phyloP scores from a whole-genome alignment of 2,329 filamentous ascomycete species.

The Aspergillus ruber region DNA sequence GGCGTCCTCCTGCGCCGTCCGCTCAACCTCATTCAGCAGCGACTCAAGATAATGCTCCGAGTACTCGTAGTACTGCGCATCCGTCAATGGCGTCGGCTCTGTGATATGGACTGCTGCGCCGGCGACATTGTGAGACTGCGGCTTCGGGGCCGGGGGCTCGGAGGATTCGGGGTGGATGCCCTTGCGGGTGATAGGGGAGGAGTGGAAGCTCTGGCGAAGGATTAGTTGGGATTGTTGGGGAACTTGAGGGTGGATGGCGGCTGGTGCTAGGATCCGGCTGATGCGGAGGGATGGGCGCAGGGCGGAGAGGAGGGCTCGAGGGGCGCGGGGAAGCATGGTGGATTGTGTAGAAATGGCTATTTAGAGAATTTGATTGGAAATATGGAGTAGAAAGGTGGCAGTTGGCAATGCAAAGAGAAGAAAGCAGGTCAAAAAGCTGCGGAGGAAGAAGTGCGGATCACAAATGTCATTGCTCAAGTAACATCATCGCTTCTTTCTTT shows the following conservation, averaged over 20 bases:
- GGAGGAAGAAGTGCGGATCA: not conserved
- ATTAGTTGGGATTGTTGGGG: conserved; percentile 5
- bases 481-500: not conserved
- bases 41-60: conserved; percentile 68
- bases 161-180: conserved; percentile 57
- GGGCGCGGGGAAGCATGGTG: conserved; percentile 36
- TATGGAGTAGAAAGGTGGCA: not conserved
- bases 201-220: conserved; percentile 27
- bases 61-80: conserved; percentile 67
- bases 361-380: not conserved
- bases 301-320: conserved; percentile 32
- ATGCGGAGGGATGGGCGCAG: conserved; percentile 17
- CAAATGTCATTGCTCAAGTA: not conserved
- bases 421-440: not conserved
- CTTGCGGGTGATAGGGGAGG: conserved; percentile 31
- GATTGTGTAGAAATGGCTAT: not conserved
- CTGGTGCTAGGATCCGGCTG: conserved; percentile 9
- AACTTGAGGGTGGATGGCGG: conserved; percentile 6
- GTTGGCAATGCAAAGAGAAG: not conserved
- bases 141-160: conserved; percentile 43
- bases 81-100: conserved; percentile 59
- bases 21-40: conserved; percentile 59
- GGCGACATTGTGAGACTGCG: conserved; percentile 35
- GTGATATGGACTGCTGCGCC: conserved; percentile 36
- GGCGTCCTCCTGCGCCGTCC: conserved; percentile 63